These are phyloP conservation scores for Elaeagnus macrophylla DNA, from an alignment of 306 rosid species.

Conservation along the genomic window DNA sequence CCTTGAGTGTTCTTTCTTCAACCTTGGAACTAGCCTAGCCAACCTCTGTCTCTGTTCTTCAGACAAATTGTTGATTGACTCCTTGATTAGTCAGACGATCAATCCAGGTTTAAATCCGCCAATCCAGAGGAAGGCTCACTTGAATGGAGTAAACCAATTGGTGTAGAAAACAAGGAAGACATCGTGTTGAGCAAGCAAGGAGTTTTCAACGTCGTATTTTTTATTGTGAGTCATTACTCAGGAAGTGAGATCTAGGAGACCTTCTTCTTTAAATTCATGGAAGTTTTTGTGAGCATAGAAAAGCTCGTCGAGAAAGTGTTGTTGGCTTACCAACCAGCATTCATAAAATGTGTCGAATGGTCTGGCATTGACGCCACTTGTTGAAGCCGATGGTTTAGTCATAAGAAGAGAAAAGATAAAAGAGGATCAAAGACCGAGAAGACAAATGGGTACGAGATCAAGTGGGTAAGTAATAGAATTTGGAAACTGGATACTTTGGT, in stretches of 20 bases:
- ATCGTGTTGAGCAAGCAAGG: slow-evolving; percentile 36
- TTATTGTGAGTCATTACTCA: slow-evolving; percentile 56
- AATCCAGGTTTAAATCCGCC: slow-evolving; percentile 65
- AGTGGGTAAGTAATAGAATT: too few relatives aligned
- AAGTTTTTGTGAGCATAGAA: slow-evolving; percentile 16
- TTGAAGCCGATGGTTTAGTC: neutral
- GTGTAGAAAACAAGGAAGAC: slow-evolving; percentile 52
- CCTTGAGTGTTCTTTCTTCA: slow-evolving; percentile 52
- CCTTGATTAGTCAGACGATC: slow-evolving; percentile 27
- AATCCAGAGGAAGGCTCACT: slow-evolving; percentile 49
- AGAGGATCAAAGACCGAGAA: too few relatives aligned
- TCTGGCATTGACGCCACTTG: slow-evolving; percentile 17
- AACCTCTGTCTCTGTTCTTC: slow-evolving; percentile 33
- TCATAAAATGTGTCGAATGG: slow-evolving; percentile 44
- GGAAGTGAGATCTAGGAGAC: slow-evolving; percentile 25
- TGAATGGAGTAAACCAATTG: slow-evolving; percentile 53
- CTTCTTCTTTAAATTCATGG: slow-evolving; percentile 19
- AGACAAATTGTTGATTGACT: slow-evolving; percentile 34
- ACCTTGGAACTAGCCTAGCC: slow-evolving; percentile 15
- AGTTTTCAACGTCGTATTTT: slow-evolving; percentile 57
- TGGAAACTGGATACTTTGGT: too few relatives aligned
- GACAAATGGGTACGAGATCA: too few relatives aligned
- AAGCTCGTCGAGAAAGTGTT: slow-evolving; percentile 48
- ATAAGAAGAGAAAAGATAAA: too few relatives aligned
- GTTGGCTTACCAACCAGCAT: slow-evolving; percentile 59